Evolutionary conservation across 495 filamentous ascomycete species (phyloP), one percentile per base, ranked within the genome.

Genomic region (Glutinoglossum americanum): DNA sequence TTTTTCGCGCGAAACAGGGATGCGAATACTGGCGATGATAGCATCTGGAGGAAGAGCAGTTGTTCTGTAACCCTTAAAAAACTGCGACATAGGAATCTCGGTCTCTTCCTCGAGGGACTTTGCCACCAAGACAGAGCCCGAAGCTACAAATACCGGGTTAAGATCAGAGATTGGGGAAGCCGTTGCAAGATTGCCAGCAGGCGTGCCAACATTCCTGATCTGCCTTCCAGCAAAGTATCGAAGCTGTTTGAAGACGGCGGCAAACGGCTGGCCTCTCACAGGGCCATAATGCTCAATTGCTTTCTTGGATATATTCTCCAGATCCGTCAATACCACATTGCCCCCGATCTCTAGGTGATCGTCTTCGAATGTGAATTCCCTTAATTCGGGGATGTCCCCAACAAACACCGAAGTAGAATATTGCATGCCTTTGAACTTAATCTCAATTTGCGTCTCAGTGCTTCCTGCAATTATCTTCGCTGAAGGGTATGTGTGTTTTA

Each of bases 361-460:
- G 19, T 88, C 84, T 27, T 84, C 72, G 64, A 98, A 82, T 1
- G 74, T 75, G 67, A 84, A 96, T 59, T 85, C 75, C 26, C 85
- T 73, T 48, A 98, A 71, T 69, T 97, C 92, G 0, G 85, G 72
- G 61, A 98, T 95, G 64, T 98, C 92, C 27, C 89, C 89, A 15
- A 97, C 81, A 65, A 84, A 97, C 0, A 98, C 89, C 0, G 88
- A 96, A 6, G 83, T 80, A 11, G 80, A 78, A 66, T 95, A 98
- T 62, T 87, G 80, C 78, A 93, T 80, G 1, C 80, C 87, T 72
- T 98, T 97, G 76, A 98, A 98, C 66, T 95, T 96, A 69, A 94
- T 83, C 68, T 98, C 92, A 56, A 98, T 96, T 67, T 96, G 92
- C 0, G 90, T 97, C 69, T 98, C 92, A 3, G 87, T 94, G 66